These are phyloP conservation scores for Esteya vermicola DNA, from an alignment of 2,329 filamentous ascomycete species.

Conservation along the genomic window DNA sequence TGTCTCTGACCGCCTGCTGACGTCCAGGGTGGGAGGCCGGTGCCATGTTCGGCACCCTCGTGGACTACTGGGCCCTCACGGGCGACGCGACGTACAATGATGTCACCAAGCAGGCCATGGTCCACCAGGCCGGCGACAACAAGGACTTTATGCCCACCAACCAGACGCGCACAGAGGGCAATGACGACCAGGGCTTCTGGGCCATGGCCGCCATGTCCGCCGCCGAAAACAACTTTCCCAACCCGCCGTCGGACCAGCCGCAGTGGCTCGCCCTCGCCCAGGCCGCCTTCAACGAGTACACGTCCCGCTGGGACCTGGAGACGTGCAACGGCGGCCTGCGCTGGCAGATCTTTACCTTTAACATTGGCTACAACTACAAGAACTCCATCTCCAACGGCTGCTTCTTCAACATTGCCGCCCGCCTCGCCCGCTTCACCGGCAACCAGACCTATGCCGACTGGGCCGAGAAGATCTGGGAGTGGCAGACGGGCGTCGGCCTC, in stretches of 20 bases:
- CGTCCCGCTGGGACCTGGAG: slow-evolving; percentile 50
- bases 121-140: slow-evolving; percentile 46
- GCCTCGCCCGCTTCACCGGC: slow-evolving; percentile 63
- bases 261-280: slow-evolving; percentile 70
- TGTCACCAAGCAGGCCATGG: slow-evolving; percentile 40
- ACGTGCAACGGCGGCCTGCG: slow-evolving; percentile 61
- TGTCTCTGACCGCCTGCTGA: slow-evolving; percentile 5
- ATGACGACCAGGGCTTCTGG: slow-evolving; percentile 77
- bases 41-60: slow-evolving; percentile 54
- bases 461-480: slow-evolving; percentile 58
- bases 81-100: slow-evolving; percentile 52
- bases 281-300: slow-evolving; percentile 69
- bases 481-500: slow-evolving; percentile 41
- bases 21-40: slow-evolving; percentile 57
- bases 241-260: slow-evolving; percentile 46
- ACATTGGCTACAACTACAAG: slow-evolving; percentile 56
- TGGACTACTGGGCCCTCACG: slow-evolving; percentile 61
- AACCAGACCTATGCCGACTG: slow-evolving; percentile 67
- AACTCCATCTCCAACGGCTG: slow-evolving; percentile 56
- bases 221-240: slow-evolving; percentile 60
- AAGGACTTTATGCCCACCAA: slow-evolving; percentile 53
- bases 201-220: slow-evolving; percentile 69
- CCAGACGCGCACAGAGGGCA: slow-evolving; percentile 47
- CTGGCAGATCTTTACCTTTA: slow-evolving; percentile 77
- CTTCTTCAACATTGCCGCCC: slow-evolving; percentile 55